Evolutionary conservation across 2,329 filamentous ascomycete genomes (phyloP), one percentile per base, ranked within the genome.

Genomic region (Penicillium griseofulvum): DNA sequence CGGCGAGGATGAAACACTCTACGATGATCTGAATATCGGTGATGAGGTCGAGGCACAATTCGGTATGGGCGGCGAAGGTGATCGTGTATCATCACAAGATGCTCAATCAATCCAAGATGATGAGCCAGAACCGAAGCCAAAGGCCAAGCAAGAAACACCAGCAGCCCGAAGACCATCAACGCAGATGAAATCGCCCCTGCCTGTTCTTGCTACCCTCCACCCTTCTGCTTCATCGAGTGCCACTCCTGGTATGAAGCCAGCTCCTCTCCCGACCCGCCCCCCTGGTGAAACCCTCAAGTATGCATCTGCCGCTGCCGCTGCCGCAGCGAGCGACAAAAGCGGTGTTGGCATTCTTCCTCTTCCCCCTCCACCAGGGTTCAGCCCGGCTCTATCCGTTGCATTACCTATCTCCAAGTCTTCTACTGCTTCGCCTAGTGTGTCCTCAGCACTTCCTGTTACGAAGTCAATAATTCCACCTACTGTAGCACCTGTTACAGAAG

Each of bases 201-300:
- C 94, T n/a, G 88, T 91, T 6, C 80, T 97, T 49, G 92, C 94
- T 50, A 96, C 93, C 28, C 78, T 99, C 66, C 91, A 97, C 73
- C 87, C 87, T 2, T 71, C 74, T 51, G 69, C 73, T 24, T 71
- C 72, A 8, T 70, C 74, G 19, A 71, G 69, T 69, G 75, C 81
- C 48, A 77, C 82, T 54, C 81, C 80, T 50, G 78, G 81, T 50
- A 97, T 97, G 93, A 99, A 97, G 78, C 93, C 94, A 12, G 94
- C 94, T 17, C 87, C 91, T 17, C 77, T 92, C 65, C 94, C 94
- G 1, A 86, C 89, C 56, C 85, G 93, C 71, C 87, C 90, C 7
- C 89, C 91, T 4, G 91, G 91, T 45, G 93, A 97, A 72, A 90
- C 89, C 1, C 80, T 99, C 63, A 97, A 97, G 76, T 99, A 99